Evolutionary conservation across 805 yeast genomes (phyloP).

Genomic region (Wickerhamiella qilinensis): DNA sequence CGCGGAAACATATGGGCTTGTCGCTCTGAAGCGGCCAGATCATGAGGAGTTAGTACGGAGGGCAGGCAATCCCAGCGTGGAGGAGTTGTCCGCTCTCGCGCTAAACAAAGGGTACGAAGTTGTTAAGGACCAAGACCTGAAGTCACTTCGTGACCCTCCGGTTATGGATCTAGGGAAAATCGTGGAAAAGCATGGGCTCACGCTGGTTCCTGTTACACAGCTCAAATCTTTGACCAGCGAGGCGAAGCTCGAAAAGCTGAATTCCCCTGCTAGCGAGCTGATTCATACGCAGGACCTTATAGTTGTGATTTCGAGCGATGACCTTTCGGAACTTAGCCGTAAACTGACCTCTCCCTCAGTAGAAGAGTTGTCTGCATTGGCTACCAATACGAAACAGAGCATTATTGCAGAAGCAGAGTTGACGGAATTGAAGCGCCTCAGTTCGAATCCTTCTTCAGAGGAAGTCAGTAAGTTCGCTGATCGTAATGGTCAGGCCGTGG

Average conservation of each 20-base stretch:
- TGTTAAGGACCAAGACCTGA: no score
- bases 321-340: not conserved
- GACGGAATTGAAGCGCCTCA: not conserved
- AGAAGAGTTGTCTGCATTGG: not conserved
- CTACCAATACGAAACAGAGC: not conserved
- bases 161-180: no score
- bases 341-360: not conserved
- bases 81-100: not conserved
- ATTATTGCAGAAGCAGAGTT: not conserved
- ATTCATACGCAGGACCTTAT: no score
- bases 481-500: constrained; percentile 11
- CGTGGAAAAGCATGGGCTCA: no score
- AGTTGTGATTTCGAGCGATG: no score
- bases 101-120: no score
- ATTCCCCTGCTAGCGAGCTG: no score
- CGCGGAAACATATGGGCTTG: constrained; percentile 18
- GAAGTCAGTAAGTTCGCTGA: constrained; percentile 11
- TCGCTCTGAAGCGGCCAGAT: constrained; percentile 13
- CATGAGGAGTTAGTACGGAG: not conserved
- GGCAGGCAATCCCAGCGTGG: not conserved
- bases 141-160: no score
- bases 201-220: no score
- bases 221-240: no score
- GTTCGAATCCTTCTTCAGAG: constrained; percentile 11
- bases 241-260: no score